Evolutionary conservation across 805 yeast species (phyloP).

Genomic region (Wickerhamiella azyma): DNA sequence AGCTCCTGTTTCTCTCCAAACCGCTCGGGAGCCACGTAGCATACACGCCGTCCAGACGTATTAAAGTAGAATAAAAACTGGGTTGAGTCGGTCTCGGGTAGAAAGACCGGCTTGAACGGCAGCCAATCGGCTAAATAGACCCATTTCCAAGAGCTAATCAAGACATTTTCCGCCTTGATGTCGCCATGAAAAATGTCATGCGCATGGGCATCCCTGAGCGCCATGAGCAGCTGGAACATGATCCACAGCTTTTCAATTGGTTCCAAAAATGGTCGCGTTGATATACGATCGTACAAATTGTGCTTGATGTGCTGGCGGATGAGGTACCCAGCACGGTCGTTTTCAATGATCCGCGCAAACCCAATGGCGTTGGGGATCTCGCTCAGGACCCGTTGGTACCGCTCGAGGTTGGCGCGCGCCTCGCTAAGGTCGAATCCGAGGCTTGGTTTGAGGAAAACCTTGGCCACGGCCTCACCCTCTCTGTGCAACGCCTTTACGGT

Average conservation of each 20-base stretch:
- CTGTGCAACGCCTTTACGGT: constrained; percentile 68
- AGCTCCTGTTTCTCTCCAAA: constrained; percentile 34
- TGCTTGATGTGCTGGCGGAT: constrained; percentile 69
- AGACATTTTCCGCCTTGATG: constrained; percentile 75
- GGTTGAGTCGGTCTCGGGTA: constrained; percentile 90
- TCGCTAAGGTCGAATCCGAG: constrained; percentile 9
- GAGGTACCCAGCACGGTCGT: constrained; percentile 83
- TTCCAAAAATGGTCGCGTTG: constrained; percentile 78
- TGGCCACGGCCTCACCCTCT: constrained; percentile 61
- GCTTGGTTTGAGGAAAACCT: constrained; percentile 65
- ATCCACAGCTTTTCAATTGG: constrained; percentile 73
- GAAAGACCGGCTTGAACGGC: constrained; percentile 61
- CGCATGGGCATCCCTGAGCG: constrained; percentile 50
- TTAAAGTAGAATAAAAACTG: constrained; percentile 87
- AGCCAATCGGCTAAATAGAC: constrained; percentile 71
- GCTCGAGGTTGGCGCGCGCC: constrained; percentile 18
- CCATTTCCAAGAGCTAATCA: constrained; percentile 87
- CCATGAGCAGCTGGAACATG: constrained; percentile 61
- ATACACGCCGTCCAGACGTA: constrained; percentile 70
- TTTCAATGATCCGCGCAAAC: constrained; percentile 62
- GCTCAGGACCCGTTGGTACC: constrained; percentile 30
- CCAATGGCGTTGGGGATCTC: constrained; percentile 53
- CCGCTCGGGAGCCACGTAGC: constrained; percentile 92
- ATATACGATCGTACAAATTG: constrained; percentile 74
- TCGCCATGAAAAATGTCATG: constrained; percentile 69